Evolutionary conservation across 1,139 yeast genomes (phyloP).

Genomic region (Candida sanyaensis): DNA sequence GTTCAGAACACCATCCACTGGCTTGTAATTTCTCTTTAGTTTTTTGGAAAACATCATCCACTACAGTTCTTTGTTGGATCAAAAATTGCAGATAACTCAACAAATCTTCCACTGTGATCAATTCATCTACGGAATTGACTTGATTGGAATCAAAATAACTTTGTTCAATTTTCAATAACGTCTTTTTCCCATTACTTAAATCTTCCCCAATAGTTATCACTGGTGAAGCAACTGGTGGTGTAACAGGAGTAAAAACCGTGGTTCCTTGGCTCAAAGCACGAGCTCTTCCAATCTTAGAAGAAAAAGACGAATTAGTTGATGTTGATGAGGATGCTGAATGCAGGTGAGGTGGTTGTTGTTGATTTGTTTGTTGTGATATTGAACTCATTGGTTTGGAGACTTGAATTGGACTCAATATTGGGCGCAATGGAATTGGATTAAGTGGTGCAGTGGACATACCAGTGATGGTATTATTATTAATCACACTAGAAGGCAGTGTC

Average conservation of each 20-base stretch:
- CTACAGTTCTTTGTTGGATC: slow-evolving; percentile 30
- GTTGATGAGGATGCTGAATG: slow-evolving; percentile 14
- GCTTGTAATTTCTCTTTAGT: slow-evolving; percentile 36
- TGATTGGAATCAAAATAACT: slow-evolving; percentile 31
- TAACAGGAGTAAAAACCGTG: slow-evolving; percentile 21
- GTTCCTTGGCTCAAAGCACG: slow-evolving; percentile 16
- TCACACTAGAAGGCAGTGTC: not conserved
- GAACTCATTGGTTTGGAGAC: slow-evolving; percentile 4
- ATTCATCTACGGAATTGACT: slow-evolving; percentile 25
- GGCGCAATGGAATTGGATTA: slow-evolving; percentile 10
- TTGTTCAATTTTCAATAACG: slow-evolving; percentile 36
- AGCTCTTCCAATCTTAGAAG: slow-evolving; percentile 12
- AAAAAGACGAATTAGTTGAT: slow-evolving; percentile 12
- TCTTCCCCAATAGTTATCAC: slow-evolving; percentile 45
- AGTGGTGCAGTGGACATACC: slow-evolving; percentile 12
- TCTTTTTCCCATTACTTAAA: slow-evolving; percentile 28
- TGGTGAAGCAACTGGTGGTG: slow-evolving; percentile 43
- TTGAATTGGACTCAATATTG: slow-evolving; percentile 13
- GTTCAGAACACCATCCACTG: slow-evolving; percentile 49
- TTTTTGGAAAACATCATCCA: slow-evolving; percentile 36
- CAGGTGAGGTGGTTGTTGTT: slow-evolving; percentile 6
- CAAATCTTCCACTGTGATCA: slow-evolving; percentile 31
- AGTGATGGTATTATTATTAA: slow-evolving; percentile 3
- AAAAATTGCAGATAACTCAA: slow-evolving; percentile 33
- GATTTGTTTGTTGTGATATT: slow-evolving; percentile 10